These are phyloP conservation scores for Trichoderma guizhouense DNA, from an alignment of 2,329 filamentous ascomycete genomes.

Conservation along the genomic window DNA sequence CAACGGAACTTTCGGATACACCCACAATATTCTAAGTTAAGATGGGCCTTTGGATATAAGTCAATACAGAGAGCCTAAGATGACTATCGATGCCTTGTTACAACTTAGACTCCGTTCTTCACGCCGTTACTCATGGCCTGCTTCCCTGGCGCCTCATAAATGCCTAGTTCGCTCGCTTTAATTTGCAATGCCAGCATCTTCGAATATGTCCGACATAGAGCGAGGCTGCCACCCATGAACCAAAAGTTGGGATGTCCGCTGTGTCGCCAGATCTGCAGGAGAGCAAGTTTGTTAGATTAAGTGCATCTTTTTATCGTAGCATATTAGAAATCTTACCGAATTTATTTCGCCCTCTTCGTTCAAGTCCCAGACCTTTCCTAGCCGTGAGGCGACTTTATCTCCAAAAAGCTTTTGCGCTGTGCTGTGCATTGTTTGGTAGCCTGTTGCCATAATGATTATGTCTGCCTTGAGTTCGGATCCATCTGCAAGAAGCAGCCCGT, in stretches of 20 bases:
- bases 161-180: constrained; percentile 36
- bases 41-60: background rate
- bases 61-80: background rate
- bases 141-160: background rate
- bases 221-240: constrained; percentile 64
- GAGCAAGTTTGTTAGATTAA: background rate
- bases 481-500: background rate
- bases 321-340: constrained; percentile 33
- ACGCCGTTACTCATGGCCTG: background rate
- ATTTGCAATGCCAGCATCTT: constrained; percentile 52
- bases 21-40: background rate
- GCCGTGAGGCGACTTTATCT: constrained; percentile 30
- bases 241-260: constrained; percentile 63
- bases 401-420: background rate
- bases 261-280: constrained; percentile 45
- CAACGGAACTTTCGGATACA: background rate
- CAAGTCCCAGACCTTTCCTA: constrained; percentile 58
- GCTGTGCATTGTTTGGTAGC: background rate
- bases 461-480: background rate
- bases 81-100: too few relatives aligned
- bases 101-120: background rate
- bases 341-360: constrained; percentile 56
- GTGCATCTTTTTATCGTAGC: background rate
- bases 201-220: constrained; percentile 59
- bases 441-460: background rate